Evolutionary conservation across 2,329 filamentous ascomycete species (phyloP).

Genomic region (Fusarium neocosmosporiellum): DNA sequence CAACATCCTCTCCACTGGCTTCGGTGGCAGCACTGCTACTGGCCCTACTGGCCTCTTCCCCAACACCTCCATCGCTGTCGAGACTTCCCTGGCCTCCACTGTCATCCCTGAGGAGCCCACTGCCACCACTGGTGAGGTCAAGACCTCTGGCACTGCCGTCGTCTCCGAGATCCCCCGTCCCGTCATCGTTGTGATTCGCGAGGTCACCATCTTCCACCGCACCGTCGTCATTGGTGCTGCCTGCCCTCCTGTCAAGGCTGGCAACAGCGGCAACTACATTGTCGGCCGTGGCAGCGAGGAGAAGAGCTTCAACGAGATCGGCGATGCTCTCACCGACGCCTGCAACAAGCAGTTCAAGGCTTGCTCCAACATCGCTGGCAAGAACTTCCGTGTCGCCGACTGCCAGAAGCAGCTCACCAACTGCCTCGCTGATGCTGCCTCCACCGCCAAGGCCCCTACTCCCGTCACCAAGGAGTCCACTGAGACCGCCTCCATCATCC

Average conservation of each 20-base stretch:
- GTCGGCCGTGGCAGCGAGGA: conserved; percentile 36
- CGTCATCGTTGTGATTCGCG: conserved; percentile 35
- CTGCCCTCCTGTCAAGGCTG: conserved; percentile 40
- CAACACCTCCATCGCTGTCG: conserved; percentile 29
- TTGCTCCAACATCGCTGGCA: conserved; percentile 38
- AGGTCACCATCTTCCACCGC: conserved; percentile 40
- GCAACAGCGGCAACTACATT: conserved; percentile 32
- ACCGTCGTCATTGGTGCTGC: conserved; percentile 40
- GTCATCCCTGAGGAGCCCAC: conserved; percentile 5
- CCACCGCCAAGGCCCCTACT: conserved; percentile 33
- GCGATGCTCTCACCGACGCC: conserved; percentile 36
- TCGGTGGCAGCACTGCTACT: conserved; percentile 19
- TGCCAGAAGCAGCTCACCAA: conserved; percentile 41
- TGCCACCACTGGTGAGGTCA: conserved; percentile 10
- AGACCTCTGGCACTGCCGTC: conserved; percentile 24
- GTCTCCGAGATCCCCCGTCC: conserved; percentile 33
- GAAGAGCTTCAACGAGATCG: conserved; percentile 34
- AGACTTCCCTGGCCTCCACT: conserved; percentile 13
- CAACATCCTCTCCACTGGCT: conserved; percentile 35
- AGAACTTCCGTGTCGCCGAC: conserved; percentile 40
- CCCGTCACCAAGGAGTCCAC: conserved; percentile 36
- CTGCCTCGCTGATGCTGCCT: conserved; percentile 39
- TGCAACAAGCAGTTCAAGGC: conserved; percentile 42
- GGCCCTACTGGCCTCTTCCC: conserved; percentile 28
- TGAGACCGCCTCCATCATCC: conserved; percentile 40